Conservation (phyloP, 352 stramenopile genomes). For the Globisporangium spiculum region DNA sequence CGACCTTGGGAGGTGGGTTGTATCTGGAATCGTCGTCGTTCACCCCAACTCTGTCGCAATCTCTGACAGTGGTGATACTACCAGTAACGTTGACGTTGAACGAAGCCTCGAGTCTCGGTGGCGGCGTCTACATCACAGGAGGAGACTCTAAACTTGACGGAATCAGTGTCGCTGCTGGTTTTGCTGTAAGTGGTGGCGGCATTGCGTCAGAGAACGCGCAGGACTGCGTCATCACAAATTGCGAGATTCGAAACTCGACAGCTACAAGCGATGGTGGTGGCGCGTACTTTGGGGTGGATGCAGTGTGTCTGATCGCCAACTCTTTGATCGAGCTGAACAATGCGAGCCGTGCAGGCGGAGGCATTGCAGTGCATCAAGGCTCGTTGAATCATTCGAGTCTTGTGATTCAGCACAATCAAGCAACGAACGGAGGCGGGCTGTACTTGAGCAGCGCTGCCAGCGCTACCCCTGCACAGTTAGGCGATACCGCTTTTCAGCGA, state of each 20-base stretch:
- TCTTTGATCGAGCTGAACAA: conserved; percentile 21
- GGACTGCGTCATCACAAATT: conserved; percentile 21
- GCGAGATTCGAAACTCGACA: conserved; percentile 19
- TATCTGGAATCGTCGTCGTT: conserved; percentile 30
- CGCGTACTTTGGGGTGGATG: conserved; percentile 21
- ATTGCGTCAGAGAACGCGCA: conserved; percentile 19
- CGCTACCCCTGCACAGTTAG: not conserved
- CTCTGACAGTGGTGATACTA: not conserved
- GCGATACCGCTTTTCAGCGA: not conserved
- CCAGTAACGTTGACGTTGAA: conserved; percentile 11
- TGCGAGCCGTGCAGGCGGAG: conserved; percentile 28
- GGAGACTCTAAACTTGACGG: conserved; percentile 17
- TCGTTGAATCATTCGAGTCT: conserved; percentile 34
- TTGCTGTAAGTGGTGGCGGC: conserved; percentile 27
- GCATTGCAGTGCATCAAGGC: conserved; percentile 26
- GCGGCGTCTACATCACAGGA: conserved; percentile 31
- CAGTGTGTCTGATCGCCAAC: conserved; percentile 28
- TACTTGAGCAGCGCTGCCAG: conserved; percentile 18
- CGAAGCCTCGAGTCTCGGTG: conserved; percentile 24
- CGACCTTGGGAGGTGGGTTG: conserved; percentile 27
- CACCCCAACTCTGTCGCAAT: not conserved
- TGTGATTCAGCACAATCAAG: conserved; percentile 24
- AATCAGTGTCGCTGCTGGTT: conserved; percentile 14
- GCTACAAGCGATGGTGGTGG: conserved; percentile 29
- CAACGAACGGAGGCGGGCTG: conserved; percentile 27